Conservation (phyloP, 1,139 yeast genomes). For the Kodamaea fungicola region DNA sequence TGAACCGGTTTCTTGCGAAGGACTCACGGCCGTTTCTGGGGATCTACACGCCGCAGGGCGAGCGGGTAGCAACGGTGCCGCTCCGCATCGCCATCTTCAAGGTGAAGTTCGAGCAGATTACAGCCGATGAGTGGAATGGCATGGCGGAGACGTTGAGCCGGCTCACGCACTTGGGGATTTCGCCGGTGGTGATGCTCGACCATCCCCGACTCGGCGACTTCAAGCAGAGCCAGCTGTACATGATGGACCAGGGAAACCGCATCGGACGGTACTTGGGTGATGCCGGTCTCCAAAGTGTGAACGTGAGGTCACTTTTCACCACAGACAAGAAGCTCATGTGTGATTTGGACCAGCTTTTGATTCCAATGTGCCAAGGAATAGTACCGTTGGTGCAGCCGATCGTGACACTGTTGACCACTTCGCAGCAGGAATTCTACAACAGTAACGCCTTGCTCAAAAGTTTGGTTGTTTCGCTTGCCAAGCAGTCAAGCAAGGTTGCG, state of each 20-base stretch:
- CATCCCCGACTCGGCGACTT: constrained; percentile 23
- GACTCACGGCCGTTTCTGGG: constrained; percentile 30
- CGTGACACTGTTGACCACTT: constrained; percentile 38
- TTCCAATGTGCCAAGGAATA: constrained; percentile 42
- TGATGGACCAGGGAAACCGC: constrained; percentile 32
- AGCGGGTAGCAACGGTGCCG: constrained; percentile 34
- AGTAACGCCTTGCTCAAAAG: constrained; percentile 32
- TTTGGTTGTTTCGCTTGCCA: constrained; percentile 25
- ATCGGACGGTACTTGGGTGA: constrained; percentile 24
- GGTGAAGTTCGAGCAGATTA: constrained; percentile 37
- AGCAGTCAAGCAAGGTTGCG: constrained; percentile 27
- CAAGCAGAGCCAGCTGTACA: constrained; percentile 30
- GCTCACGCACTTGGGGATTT: constrained; percentile 49
- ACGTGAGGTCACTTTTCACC: constrained; percentile 28
- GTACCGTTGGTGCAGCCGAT: constrained; percentile 65
- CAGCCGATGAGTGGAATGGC: constrained; percentile 33
- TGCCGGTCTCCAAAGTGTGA: constrained; percentile 24
- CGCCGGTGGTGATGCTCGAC: constrained; percentile 26
- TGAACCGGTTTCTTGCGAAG: constrained; percentile 38
- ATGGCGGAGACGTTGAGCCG: constrained; percentile 49
- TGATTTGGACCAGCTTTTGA: constrained; percentile 29
- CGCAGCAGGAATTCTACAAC: constrained; percentile 28
- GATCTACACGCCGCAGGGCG: constrained; percentile 33
- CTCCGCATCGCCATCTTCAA: constrained; percentile 52
- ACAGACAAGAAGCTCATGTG: constrained; percentile 7